These are phyloP conservation scores for Exophiala sp. DNA, from an alignment of 2,329 filamentous ascomycete species.

Conservation along the genomic window DNA sequence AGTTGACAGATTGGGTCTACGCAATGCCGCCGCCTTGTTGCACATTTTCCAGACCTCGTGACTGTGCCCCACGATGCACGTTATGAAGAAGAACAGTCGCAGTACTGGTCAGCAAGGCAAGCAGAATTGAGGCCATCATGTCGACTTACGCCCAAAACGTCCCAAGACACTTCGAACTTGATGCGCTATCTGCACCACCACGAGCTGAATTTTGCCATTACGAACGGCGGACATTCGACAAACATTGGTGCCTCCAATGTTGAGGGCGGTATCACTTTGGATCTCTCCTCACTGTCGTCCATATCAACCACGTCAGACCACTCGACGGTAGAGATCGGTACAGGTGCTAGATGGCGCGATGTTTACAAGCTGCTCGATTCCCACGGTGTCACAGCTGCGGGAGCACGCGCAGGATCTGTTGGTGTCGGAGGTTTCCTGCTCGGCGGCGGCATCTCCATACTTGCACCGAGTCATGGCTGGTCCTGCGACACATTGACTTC, in stretches of 20 bases:
- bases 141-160: too few species aligned
- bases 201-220: too few species aligned
- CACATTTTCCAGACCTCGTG: too few species aligned
- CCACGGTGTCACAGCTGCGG: constrained; percentile 29
- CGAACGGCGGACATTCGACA: background rate
- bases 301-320: constrained; percentile 19
- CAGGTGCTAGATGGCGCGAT: constrained; percentile 34
- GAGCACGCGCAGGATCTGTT: background rate
- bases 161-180: too few species aligned
- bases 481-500: background rate
- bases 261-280: background rate
- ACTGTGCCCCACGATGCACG: too few species aligned
- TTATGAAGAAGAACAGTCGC: too few species aligned
- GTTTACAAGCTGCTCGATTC: constrained; percentile 34
- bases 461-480: background rate
- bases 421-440: constrained; percentile 6
- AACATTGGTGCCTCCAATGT: background rate
- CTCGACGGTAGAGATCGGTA: constrained; percentile 29
- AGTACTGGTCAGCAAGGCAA: too few species aligned
- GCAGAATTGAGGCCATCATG: too few species aligned
- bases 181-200: too few species aligned
- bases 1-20: too few species aligned
- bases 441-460: background rate
- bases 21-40: too few species aligned
- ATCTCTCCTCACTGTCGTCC: background rate